Conservation (phyloP, 1,284 basidiomycete species). For the Sporisorium iseilematis-ciliati region DNA sequence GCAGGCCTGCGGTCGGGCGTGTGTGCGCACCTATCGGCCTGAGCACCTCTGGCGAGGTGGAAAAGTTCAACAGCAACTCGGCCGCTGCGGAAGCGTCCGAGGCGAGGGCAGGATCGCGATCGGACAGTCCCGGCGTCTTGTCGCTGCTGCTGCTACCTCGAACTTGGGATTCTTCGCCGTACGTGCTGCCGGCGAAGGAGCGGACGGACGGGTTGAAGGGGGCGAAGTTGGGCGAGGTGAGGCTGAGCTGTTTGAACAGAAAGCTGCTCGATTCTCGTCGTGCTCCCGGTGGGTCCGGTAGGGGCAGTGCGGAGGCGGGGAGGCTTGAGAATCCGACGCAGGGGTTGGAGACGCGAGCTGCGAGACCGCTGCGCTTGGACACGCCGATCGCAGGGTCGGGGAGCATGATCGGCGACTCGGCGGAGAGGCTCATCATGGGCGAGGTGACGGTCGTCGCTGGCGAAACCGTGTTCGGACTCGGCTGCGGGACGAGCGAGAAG, state of each 20-base stretch:
- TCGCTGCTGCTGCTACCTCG: no score
- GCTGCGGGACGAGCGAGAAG: constrained; percentile 27
- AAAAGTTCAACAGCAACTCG: constrained; percentile 48
- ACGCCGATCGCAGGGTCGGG: constrained; percentile 30
- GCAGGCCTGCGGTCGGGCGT: constrained; percentile 8
- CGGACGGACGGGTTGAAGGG: constrained; percentile 12
- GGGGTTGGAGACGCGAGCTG: constrained; percentile 18
- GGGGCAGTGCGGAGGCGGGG: constrained; percentile 33
- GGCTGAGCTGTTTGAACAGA: constrained; percentile 44
- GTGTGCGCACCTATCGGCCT: constrained; percentile 32
- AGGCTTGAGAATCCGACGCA: constrained; percentile 13
- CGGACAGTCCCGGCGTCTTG: constrained; percentile 29
- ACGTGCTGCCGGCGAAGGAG: constrained; percentile 9
- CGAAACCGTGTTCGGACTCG: constrained; percentile 22
- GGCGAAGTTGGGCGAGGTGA: constrained; percentile 41
- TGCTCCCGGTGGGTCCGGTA: constrained; percentile 6
- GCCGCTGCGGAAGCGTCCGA: constrained; percentile 34
- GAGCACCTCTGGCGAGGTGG: constrained; percentile 54
- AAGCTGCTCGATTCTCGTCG: constrained; percentile 41
- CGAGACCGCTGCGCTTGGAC: constrained; percentile 13
- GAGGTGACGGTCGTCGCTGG: constrained; percentile 47
- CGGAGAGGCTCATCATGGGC: constrained; percentile 56
- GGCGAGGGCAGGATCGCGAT: constrained; percentile 7
- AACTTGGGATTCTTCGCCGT: constrained; percentile 39
- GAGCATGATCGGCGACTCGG: constrained; percentile 55